phyloP scores from a whole-genome alignment of 495 filamentous ascomycete species.

The Neurospora sublineolata region DNA sequence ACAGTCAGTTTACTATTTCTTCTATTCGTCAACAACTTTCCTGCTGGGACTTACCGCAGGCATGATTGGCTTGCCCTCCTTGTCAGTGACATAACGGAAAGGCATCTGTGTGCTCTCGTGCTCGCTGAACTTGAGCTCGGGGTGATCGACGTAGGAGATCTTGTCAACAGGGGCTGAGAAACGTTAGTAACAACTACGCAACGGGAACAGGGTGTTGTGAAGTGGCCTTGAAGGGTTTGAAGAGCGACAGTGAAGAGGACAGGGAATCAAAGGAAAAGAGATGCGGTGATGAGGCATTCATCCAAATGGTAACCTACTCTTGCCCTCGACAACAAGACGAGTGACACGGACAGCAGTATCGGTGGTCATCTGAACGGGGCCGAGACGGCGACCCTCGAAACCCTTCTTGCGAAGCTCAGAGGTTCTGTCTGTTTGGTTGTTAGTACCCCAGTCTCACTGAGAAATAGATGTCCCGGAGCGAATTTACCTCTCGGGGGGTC shows the following conservation, averaged over 20 bases:
- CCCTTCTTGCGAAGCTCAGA: slow-evolving; percentile 88
- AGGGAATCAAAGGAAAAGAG: not conserved
- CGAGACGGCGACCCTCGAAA: slow-evolving; percentile 75
- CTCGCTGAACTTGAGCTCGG: slow-evolving; percentile 78
- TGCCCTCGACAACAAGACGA: slow-evolving; percentile 72
- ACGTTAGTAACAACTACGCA: not conserved
- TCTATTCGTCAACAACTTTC: not conserved
- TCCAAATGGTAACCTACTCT: too few species aligned
- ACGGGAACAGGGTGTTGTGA: not conserved
- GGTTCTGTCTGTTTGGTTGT: slow-evolving; percentile 59
- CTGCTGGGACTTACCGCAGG: slow-evolving; percentile 51
- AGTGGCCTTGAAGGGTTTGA: not conserved
- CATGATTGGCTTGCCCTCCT: slow-evolving; percentile 73
- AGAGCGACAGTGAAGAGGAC: not conserved
- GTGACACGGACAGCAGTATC: slow-evolving; percentile 94
- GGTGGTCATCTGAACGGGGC: slow-evolving; percentile 95
- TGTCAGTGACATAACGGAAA: slow-evolving; percentile 79
- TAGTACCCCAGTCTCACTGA: not conserved
- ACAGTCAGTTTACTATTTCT: not conserved
- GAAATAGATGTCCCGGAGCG: not conserved
- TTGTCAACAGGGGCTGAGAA: slow-evolving; percentile 55
- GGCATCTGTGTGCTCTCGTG: slow-evolving; percentile 95
- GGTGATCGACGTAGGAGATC: slow-evolving; percentile 73
- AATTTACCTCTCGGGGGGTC: slow-evolving; percentile 82
- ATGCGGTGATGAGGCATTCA: too few species aligned